Evolutionary conservation across 495 filamentous ascomycete genomes (phyloP).

Genomic region (Saxophila tyrrhenica): DNA sequence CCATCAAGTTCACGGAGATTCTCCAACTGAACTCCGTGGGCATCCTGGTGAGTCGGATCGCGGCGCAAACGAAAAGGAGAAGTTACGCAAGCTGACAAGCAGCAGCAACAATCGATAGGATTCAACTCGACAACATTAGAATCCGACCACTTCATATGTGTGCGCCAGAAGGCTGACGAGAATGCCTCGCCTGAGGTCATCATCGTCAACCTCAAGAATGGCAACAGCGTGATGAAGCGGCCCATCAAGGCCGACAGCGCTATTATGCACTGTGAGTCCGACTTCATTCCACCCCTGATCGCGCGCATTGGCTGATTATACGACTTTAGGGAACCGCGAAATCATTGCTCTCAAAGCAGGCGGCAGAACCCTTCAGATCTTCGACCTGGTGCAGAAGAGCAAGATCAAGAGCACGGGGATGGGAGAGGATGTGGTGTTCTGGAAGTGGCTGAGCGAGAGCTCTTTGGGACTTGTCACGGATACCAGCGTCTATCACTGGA

Average conservation of each 20-base stretch:
- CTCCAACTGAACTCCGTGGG: conserved; percentile 68
- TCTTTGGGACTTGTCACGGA: conserved; percentile 84
- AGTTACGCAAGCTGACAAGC: conserved; percentile 7
- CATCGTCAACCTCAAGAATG: conserved; percentile 91
- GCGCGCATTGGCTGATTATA: not conserved
- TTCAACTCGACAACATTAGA: conserved; percentile 98
- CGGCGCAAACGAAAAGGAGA: conserved; percentile 6
- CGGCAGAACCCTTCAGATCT: conserved; percentile 88
- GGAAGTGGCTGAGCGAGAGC: conserved; percentile 94
- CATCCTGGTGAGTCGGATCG: conserved; percentile 57
- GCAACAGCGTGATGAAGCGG: conserved; percentile 80
- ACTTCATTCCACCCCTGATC: not conserved
- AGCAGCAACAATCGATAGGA: conserved; percentile 68
- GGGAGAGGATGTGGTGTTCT: conserved; percentile 95
- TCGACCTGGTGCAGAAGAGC: conserved; percentile 77
- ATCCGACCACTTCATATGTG: conserved; percentile 90
- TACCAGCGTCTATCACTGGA: conserved; percentile 88
- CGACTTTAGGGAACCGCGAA: conserved; percentile 48
- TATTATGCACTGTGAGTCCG: conserved; percentile 92
- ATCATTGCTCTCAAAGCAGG: conserved; percentile 95
- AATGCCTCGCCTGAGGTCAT: conserved; percentile 80
- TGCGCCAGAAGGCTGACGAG: conserved; percentile 79
- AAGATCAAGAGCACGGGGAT: conserved; percentile 93
- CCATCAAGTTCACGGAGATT: conserved; percentile 92
- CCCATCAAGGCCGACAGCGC: conserved; percentile 99